phyloP scores from a whole-genome alignment of 257 asterid genomes.

The Nemophila menziesii region DNA sequence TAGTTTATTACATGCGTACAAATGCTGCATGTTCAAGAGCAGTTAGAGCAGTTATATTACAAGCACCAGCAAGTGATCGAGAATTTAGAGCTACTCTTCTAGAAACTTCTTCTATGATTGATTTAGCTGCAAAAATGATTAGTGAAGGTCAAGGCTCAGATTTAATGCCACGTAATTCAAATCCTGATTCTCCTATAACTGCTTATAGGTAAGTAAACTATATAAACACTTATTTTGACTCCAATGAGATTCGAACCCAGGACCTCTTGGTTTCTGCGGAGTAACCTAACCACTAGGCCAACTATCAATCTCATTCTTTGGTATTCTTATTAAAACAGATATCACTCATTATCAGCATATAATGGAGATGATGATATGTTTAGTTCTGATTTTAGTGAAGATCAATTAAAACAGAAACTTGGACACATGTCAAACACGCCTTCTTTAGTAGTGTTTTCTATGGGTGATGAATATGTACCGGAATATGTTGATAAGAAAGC shows the following conservation, averaged over 20 bases:
- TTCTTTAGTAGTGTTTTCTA: constrained; percentile 84
- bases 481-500: constrained; percentile 91
- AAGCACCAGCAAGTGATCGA: constrained; percentile 96
- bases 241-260: no score
- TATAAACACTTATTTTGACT: no score
- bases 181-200: constrained; percentile 65
- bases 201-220: constrained; percentile 76
- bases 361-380: constrained; percentile 90
- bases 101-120: constrained; percentile 75
- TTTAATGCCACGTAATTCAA: constrained; percentile 76
- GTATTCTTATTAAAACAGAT: no score
- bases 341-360: constrained; percentile 74
- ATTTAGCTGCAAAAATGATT: constrained; percentile 72
- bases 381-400: constrained; percentile 86
- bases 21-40: constrained; percentile 96
- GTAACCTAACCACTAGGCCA: no score
- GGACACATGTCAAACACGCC: constrained; percentile 97
- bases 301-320: no score
- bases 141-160: constrained; percentile 67
- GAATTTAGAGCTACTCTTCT: constrained; percentile 78
- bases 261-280: no score
- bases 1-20: constrained; percentile 74
- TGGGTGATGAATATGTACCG: constrained; percentile 84
- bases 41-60: constrained; percentile 87
- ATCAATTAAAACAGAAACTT: constrained; percentile 73